phyloP scores from a whole-genome alignment of 139 green algal genomes.

The Klebsormidium nitens region DNA sequence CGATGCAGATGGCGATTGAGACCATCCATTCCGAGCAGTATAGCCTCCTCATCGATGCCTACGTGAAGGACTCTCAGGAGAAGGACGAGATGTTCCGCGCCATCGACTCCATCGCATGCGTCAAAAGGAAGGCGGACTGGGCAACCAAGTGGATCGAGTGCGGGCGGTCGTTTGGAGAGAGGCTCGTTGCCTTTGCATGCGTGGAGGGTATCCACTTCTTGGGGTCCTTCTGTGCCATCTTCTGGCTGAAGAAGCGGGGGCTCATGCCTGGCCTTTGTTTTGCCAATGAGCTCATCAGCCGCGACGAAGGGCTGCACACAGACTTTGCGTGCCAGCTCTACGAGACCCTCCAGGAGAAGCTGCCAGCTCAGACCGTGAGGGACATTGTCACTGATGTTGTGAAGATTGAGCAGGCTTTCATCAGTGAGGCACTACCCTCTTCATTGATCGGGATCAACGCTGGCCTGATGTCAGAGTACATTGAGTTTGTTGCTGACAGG shows the following conservation, averaged over 20 bases:
- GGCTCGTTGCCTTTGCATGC: conserved; percentile 86
- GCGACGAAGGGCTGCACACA: conserved; percentile 95
- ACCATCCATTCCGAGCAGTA: conserved; percentile 99
- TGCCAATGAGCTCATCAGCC: conserved; percentile 94
- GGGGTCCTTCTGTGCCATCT: conserved; percentile 97
- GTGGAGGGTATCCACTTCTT: conserved; percentile 99
- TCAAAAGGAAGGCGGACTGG: conserved; percentile 95
- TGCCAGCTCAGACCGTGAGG: conserved; percentile 51
- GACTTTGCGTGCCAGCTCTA: conserved; percentile 97
- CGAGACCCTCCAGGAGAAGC: conserved; percentile 69
- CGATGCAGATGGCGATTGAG: conserved; percentile 99
- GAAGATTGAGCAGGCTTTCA: conserved; percentile 89
- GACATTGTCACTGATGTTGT: conserved; percentile 86
- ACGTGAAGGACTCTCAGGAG: conserved; percentile 82
- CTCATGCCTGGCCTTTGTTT: conserved; percentile 97
- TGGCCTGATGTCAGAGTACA: conserved; percentile 82
- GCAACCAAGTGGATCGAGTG: conserved; percentile 87
- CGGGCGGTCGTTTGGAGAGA: conserved; percentile 64
- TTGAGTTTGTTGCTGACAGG: conserved; percentile 94
- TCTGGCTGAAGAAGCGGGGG: conserved; percentile 97
- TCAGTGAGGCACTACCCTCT: conserved; percentile 66
- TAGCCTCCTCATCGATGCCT: conserved; percentile 89
- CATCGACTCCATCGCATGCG: conserved; percentile 79
- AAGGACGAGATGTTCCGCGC: conserved; percentile 81
- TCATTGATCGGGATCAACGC: conserved; percentile 79